Conservation (phyloP, 306 rosid species). For the Castanopsis chinensis region DNA sequence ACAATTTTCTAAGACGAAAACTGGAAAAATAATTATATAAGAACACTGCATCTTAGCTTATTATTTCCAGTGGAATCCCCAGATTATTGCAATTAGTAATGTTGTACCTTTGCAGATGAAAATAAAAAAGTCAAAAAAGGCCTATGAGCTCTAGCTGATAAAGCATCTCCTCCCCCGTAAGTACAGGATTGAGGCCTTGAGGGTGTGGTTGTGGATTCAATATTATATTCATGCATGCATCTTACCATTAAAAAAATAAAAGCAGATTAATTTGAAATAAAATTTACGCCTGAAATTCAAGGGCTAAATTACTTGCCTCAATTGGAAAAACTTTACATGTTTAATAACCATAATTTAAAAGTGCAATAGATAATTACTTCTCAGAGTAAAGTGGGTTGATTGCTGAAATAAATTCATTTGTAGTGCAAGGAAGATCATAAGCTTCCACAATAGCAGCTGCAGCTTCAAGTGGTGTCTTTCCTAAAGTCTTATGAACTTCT, state of each 20-base stretch:
- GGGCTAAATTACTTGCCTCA: no score
- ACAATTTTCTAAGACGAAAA: no score
- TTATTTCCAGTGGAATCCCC: no score
- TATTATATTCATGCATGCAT: not conserved
- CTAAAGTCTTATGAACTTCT: slow-evolving; percentile 56
- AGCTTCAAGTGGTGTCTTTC: slow-evolving; percentile 74
- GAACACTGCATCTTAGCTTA: no score
- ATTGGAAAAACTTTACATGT: not conserved
- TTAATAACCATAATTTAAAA: slow-evolving; percentile 8
- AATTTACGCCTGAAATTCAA: not conserved
- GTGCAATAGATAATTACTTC: slow-evolving; percentile 44
- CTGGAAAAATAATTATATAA: no score
- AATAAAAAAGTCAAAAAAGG: no score
- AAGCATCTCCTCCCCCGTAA: no score
- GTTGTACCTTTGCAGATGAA: no score
- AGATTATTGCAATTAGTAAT: no score
- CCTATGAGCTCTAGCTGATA: no score
- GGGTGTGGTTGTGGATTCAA: no score
- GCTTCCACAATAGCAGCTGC: slow-evolving; percentile 65
- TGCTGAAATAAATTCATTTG: slow-evolving; percentile 56
- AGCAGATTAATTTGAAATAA: not conserved
- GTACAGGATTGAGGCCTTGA: no score
- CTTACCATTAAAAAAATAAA: not conserved
- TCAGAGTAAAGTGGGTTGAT: slow-evolving; percentile 62
- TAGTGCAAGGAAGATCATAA: slow-evolving; percentile 76